Evolutionary conservation across 306 rosid genomes (phyloP).

Genomic region (Herpetospermum pedunculosum): DNA sequence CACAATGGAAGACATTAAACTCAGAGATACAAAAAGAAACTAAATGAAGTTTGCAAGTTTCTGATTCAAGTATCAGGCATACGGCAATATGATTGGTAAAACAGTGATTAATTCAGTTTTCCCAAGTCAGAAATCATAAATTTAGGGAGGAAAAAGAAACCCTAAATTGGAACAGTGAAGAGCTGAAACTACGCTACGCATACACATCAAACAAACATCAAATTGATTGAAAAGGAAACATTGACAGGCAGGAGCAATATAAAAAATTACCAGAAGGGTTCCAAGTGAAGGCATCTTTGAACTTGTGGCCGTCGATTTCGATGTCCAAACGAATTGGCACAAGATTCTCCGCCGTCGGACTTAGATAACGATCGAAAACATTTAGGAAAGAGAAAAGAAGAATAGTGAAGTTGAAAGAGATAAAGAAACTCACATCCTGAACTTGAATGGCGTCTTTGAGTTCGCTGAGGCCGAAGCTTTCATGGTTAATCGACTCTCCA

Average conservation of each 20-base stretch:
- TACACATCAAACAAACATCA: background rate
- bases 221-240: background rate
- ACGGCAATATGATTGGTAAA: background rate
- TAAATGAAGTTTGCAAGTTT: background rate
- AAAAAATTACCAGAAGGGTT: constrained; percentile 63
- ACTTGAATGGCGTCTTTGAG: constrained; percentile 53
- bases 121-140: background rate
- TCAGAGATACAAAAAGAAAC: background rate
- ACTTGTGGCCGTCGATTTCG: constrained; percentile 62
- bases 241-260: background rate
- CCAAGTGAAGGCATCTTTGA: constrained; percentile 88
- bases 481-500: constrained; percentile 21
- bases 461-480: constrained; percentile 42
- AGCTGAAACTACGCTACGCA: background rate
- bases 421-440: constrained; percentile 50
- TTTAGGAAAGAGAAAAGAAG: background rate
- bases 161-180: background rate
- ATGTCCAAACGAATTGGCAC: constrained; percentile 69
- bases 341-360: constrained; percentile 65
- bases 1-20: background rate
- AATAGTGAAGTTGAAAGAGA: background rate
- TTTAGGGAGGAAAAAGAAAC: background rate
- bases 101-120: background rate
- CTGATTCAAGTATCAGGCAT: background rate
- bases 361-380: background rate